phyloP scores from a whole-genome alignment of 2,329 filamentous ascomycete genomes.

The Penicillium thymicola region DNA sequence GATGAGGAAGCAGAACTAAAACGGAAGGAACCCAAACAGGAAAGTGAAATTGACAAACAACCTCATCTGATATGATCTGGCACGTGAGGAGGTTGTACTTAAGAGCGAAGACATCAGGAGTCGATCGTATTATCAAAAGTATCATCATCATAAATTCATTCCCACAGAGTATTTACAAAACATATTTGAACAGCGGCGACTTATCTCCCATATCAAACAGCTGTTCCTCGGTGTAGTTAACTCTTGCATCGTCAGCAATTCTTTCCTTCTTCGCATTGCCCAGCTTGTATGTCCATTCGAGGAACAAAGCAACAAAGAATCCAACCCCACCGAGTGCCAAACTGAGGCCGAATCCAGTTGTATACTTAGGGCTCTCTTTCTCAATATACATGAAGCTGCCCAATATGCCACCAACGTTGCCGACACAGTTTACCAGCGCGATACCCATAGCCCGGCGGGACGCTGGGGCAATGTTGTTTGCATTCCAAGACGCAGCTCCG shows the following conservation, averaged over 20 bases:
- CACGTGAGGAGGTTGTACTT: neutral
- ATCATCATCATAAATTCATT: neutral
- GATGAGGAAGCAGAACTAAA: neutral
- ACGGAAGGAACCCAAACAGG: neutral
- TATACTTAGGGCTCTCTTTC: slow-evolving; percentile 18
- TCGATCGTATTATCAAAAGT: neutral
- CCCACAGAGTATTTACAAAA: neutral
- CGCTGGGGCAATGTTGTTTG: slow-evolving; percentile 26
- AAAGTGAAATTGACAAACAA: neutral
- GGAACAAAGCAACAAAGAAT: slow-evolving; percentile 18
- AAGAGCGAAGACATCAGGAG: neutral
- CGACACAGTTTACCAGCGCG: slow-evolving; percentile 22
- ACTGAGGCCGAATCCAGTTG: slow-evolving; percentile 23
- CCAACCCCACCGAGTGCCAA: slow-evolving; percentile 16
- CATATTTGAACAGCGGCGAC: slow-evolving; percentile 43
- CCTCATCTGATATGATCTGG: neutral
- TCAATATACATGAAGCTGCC: slow-evolving; percentile 28
- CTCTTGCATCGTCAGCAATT: slow-evolving; percentile 5
- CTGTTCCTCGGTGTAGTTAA: slow-evolving; percentile 38
- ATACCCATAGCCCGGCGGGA: slow-evolving; percentile 22
- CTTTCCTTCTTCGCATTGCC: slow-evolving; percentile 18
- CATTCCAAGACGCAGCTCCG: slow-evolving; percentile 24
- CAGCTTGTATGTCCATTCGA: slow-evolving; percentile 22
- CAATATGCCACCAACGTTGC: slow-evolving; percentile 24
- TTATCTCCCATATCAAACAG: slow-evolving; percentile 42